These are phyloP conservation scores for Sclerotinia sclerotiorum DNA, from an alignment of 2,329 filamentous ascomycete genomes.

Conservation along the genomic window DNA sequence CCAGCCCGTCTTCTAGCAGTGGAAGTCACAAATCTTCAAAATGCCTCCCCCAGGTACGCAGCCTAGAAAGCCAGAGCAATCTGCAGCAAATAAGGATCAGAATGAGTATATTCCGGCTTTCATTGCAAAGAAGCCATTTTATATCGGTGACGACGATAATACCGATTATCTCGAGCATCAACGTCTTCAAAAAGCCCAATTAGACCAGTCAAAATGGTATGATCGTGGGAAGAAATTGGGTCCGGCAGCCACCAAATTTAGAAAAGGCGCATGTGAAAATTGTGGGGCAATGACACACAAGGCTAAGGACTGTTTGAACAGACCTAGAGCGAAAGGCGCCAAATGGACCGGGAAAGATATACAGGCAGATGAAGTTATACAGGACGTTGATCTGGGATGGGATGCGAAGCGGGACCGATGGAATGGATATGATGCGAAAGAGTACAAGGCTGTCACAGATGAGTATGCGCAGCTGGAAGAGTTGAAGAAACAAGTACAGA, in stretches of 20 bases:
- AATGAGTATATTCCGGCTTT: slow-evolving; percentile 99
- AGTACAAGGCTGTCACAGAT: slow-evolving; percentile 84
- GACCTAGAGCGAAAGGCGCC: slow-evolving; percentile 85
- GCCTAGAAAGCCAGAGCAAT: slow-evolving; percentile 39
- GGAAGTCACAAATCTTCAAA: slow-evolving; percentile 21
- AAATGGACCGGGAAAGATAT: slow-evolving; percentile 93
- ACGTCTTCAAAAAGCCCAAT: slow-evolving; percentile 67
- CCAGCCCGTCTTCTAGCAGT: neutral
- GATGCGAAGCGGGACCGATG: slow-evolving; percentile 96
- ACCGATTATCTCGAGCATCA: slow-evolving; percentile 97
- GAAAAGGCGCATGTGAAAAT: slow-evolving; percentile 98
- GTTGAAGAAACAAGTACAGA: slow-evolving; percentile 55
- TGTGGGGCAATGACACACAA: slow-evolving; percentile 97
- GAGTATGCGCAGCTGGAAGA: slow-evolving; percentile 86
- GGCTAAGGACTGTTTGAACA: slow-evolving; percentile 85
- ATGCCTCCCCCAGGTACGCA: slow-evolving; percentile 45
- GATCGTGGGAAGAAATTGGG: slow-evolving; percentile 82
- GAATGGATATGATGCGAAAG: slow-evolving; percentile 93
- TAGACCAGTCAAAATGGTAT: slow-evolving; percentile 80
- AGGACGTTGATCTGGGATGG: slow-evolving; percentile 87
- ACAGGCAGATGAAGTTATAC: slow-evolving; percentile 83
- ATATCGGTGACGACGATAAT: slow-evolving; percentile 75
- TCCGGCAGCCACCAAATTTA: slow-evolving; percentile 90
- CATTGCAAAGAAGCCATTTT: slow-evolving; percentile 98
- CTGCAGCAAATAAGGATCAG: slow-evolving; percentile 71